Conservation (phyloP, 1,139 yeast genomes). For the Arxiozyma telluris region DNA sequence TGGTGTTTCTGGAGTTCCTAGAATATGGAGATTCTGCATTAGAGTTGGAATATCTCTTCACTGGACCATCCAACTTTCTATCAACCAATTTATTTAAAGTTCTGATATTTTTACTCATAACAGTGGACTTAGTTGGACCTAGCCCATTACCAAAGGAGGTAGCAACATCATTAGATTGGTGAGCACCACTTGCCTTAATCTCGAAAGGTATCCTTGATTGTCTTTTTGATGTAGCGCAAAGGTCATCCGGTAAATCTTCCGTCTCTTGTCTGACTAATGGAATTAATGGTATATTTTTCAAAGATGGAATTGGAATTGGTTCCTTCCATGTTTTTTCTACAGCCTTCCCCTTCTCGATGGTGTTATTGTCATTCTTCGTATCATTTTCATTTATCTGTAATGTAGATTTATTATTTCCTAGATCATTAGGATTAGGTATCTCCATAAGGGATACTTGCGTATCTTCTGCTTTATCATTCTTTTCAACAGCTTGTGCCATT, state of each 20-base stretch:
- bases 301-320: constrained; percentile 5
- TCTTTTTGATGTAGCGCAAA: constrained; percentile 17
- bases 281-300: constrained; percentile 6
- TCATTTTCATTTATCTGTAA: too few species aligned
- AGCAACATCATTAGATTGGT: constrained; percentile 29
- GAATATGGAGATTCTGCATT: constrained; percentile 2
- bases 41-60: neutral
- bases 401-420: neutral
- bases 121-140: constrained; percentile 31
- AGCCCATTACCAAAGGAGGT: constrained; percentile 30
- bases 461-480: neutral
- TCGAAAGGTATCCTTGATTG: constrained; percentile 25
- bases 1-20: neutral
- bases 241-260: constrained; percentile 28
- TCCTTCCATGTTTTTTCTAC: constrained; percentile 4
- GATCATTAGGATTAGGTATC: neutral
- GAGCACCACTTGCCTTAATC: constrained; percentile 32
- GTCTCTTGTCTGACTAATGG: constrained; percentile 27
- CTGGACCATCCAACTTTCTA: constrained; percentile 20
- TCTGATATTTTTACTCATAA: constrained; percentile 26
- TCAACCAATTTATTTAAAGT: constrained; percentile 28
- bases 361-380: neutral
- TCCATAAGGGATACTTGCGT: neutral
- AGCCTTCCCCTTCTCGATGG: neutral
- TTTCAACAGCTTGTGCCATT: neutral